phyloP scores from a whole-genome alignment of 2,329 filamentous ascomycete genomes.

The Akanthomyces dipterigenus region DNA sequence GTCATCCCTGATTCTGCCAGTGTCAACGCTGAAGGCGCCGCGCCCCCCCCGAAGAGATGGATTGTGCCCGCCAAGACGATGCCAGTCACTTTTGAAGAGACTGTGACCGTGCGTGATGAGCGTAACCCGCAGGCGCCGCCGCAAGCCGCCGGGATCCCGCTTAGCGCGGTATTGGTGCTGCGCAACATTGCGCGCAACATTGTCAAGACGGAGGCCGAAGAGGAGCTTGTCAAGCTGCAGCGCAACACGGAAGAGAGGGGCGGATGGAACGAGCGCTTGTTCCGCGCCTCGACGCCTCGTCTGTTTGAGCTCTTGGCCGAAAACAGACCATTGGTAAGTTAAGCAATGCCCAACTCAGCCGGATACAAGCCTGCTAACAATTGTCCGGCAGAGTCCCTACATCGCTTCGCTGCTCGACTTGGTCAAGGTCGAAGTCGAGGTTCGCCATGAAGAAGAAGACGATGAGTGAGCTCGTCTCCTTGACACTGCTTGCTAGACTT shows the following conservation, averaged over 20 bases:
- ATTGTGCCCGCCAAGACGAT: conserved; percentile 51
- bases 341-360: background rate
- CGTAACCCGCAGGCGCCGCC: conserved; percentile 49
- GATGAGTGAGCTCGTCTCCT: background rate
- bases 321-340: conserved; percentile 54
- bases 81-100: conserved; percentile 49
- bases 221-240: conserved; percentile 44
- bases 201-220: conserved; percentile 53
- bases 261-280: conserved; percentile 62
- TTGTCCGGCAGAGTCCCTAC: conserved; percentile 28
- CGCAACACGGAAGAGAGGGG: conserved; percentile 38
- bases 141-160: conserved; percentile 69
- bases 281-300: conserved; percentile 57
- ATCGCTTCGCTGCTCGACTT: conserved; percentile 34
- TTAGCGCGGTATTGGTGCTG: conserved; percentile 69
- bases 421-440: conserved; percentile 25
- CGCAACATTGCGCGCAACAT: conserved; percentile 69
- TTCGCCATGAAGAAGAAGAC: conserved; percentile 16
- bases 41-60: conserved; percentile 26
- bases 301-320: conserved; percentile 65
- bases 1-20: conserved; percentile 21
- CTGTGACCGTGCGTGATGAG: conserved; percentile 49
- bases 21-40: conserved; percentile 14
- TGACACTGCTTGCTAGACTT: background rate
- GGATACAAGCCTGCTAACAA: conserved; percentile 1